Evolutionary conservation across 2,329 filamentous ascomycete genomes (phyloP), one percentile per base, ranked within the genome.

Genomic region (Cytospora piceae): DNA sequence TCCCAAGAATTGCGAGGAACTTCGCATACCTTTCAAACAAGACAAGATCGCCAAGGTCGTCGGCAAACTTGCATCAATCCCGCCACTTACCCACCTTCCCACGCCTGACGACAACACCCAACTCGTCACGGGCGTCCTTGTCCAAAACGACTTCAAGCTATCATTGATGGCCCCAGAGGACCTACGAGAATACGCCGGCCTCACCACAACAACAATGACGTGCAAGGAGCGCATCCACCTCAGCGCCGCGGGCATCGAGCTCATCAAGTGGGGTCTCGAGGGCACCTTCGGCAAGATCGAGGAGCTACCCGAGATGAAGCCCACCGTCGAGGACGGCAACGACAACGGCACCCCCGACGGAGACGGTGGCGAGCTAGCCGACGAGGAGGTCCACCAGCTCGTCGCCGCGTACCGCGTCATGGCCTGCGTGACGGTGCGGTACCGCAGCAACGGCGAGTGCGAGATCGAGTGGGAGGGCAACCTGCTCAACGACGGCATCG

Each of bases 381-480:
- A 92, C 68, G 88, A 91, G 68, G 87, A 91, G 70, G 78, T 90
- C 22, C 77, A 82, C 7, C 77, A 80, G 71, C 75, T 86, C 66
- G 75, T 85, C 67, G 79, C 86, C 60, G 80, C 85, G 4, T 89
- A 89, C 71, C 79, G 88, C 32, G 87, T 99, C 73, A 98, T 99
- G 94, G 94, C 93, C 69, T 95, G 91, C 77, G 88, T 97, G 32
- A 87, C 87, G 9, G 88, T 98, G n/a, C 86, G 89, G 24, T 93
- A 95, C 77, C 85, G 85, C 69, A 85, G 82, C 68, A 89, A 87
- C 70, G 91, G 94, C 64, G 90, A 95, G 74, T 86, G 97, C 7
- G 93, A 96, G 75, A 82, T 98, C 3, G 93, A 97, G 78, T 99
- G 95, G 95, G 94, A 98, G 76, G 95, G 94, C 65, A 99, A 98